Evolutionary conservation across 2,329 filamentous ascomycete genomes (phyloP).

Genomic region (Amauroascus verrucosus): DNA sequence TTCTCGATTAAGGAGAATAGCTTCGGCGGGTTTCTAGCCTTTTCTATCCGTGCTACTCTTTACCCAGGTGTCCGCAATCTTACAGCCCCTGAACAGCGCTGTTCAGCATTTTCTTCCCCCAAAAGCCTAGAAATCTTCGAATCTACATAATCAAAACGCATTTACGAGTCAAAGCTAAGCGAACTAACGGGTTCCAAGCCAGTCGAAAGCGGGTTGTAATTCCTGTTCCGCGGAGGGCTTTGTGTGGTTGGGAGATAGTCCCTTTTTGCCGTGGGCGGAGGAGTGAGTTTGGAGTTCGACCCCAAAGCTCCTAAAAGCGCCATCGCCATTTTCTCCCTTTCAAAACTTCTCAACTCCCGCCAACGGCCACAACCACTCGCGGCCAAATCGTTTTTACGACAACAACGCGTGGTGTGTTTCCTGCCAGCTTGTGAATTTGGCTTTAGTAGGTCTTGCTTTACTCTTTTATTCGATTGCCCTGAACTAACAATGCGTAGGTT

Average conservation of each 20-base stretch:
- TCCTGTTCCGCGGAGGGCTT: conserved; percentile 3
- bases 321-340: conserved; percentile 8
- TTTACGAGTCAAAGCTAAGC: not conserved
- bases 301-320: not conserved
- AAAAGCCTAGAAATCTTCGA: not conserved
- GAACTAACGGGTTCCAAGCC: not conserved
- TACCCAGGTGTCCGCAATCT: not conserved
- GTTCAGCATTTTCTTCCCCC: not conserved
- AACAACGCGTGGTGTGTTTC: conserved; percentile 25
- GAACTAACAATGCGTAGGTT: conserved; percentile 22
- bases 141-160: conserved; percentile 1
- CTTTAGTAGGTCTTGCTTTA: conserved; percentile 20
- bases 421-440: conserved; percentile 21
- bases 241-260: not conserved
- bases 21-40: not conserved
- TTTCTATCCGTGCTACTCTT: not conserved
- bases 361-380: conserved; percentile 21
- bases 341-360: conserved; percentile 13
- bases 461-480: conserved; percentile 7
- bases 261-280: not conserved
- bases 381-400: conserved; percentile 25
- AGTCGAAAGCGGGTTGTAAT: not conserved
- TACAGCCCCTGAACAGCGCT: conserved; percentile 5
- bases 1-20: not conserved
- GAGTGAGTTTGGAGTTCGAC: not conserved